phyloP scores from a whole-genome alignment of 1,139 yeast species.

The Keqinozyma sinolaborantium region DNA sequence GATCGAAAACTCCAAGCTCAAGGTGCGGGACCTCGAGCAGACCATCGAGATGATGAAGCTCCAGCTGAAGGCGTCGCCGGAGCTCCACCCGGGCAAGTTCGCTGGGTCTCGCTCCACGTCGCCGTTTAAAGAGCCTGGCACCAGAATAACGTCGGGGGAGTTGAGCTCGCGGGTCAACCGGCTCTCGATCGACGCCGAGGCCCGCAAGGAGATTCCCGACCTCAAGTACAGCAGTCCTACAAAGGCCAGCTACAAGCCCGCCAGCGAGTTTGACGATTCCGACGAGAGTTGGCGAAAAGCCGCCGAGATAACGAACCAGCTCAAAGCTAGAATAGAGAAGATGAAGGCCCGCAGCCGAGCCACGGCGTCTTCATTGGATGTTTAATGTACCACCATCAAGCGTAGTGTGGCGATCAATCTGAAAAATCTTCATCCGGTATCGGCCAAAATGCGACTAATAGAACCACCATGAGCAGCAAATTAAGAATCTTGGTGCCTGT shows the following conservation, averaged over 20 bases:
- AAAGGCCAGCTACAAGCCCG: neutral
- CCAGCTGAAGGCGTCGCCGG: conserved; percentile 17
- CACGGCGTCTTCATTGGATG: neutral
- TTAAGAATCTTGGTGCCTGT: conserved; percentile 87
- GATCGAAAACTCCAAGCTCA: conserved; percentile 49
- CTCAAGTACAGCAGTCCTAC: conserved; percentile 7
- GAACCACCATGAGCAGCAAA: conserved; percentile 39
- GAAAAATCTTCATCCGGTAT: neutral
- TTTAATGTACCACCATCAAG: too few relatives aligned
- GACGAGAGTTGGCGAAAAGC: conserved; percentile 88
- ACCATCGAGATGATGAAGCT: conserved; percentile 45
- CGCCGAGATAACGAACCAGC: conserved; percentile 81
- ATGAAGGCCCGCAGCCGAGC: conserved; percentile 60
- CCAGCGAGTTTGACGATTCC: conserved; percentile 29
- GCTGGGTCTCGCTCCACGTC: conserved; percentile 2
- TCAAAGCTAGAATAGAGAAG: conserved; percentile 82
- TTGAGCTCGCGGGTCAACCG: conserved; percentile 44
- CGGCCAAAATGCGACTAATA: neutral
- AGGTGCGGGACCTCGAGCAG: conserved; percentile 49
- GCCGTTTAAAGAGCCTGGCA: conserved; percentile 2
- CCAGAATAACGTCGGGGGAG: conserved; percentile 32
- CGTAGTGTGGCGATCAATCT: too few relatives aligned
- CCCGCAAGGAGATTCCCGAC: conserved; percentile 13
- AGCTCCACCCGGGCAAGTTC: conserved; percentile 1
- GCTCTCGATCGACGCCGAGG: conserved; percentile 39